Evolutionary conservation across 352 stramenopile species (phyloP).

Genomic region (Paralagenidium karlingii): DNA sequence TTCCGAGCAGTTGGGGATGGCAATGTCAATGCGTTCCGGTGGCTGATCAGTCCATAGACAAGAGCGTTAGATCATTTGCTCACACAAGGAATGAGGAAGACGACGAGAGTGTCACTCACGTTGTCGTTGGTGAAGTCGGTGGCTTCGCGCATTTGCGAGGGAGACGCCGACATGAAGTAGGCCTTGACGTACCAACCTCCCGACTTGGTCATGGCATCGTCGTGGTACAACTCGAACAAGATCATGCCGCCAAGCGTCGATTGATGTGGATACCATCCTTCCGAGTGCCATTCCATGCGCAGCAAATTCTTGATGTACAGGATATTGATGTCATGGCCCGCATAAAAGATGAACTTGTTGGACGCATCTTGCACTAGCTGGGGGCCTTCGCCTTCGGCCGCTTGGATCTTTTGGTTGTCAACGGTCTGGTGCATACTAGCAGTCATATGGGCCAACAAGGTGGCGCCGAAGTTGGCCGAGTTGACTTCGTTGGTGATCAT

Average conservation of each 20-base stretch:
- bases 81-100: no score
- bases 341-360: conserved; percentile 59
- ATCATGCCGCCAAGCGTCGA: conserved; percentile 60
- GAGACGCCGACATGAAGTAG: conserved; percentile 57
- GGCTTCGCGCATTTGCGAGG: conserved; percentile 52
- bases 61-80: no score
- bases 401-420: conserved; percentile 18
- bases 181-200: conserved; percentile 47
- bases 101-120: no score
- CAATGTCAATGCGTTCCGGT: conserved; percentile 45
- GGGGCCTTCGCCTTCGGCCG: conserved; percentile 30
- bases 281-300: conserved; percentile 53
- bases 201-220: no score
- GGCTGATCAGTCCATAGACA: no score
- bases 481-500: conserved; percentile 73
- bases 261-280: conserved; percentile 67
- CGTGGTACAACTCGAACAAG: conserved; percentile 64
- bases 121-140: no score
- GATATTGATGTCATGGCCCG: conserved; percentile 71
- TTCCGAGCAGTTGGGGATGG: conserved; percentile 54
- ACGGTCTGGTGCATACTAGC: conserved; percentile 61
- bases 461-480: conserved; percentile 57
- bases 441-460: conserved; percentile 52
- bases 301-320: conserved; percentile 63
- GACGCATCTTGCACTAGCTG: conserved; percentile 24